A percentile compares a stretch with the other conserved stretches of the same genome.
Evolutionary conservation across 2,329 filamentous ascomycete species (phyloP).

Genomic region (Fusarium drepaniforme): DNA sequence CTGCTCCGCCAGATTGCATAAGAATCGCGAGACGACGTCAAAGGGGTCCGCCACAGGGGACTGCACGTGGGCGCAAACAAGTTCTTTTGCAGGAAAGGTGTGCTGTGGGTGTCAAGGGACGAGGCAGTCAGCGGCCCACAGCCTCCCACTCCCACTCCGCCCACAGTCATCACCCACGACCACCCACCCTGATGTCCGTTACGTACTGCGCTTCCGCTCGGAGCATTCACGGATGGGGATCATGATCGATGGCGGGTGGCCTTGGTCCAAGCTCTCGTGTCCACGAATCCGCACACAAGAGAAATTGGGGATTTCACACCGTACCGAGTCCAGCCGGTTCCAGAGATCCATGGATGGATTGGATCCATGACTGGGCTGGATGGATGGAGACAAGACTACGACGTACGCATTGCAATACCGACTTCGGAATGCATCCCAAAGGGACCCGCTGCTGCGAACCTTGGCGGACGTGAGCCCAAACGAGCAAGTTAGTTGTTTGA

Average conservation of each 20-base stretch:
- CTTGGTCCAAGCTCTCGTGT: slow-evolving; percentile 13
- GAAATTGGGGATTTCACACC: slow-evolving; percentile 7
- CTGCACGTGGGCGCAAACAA: slow-evolving; percentile 38
- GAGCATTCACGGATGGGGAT: slow-evolving; percentile 8
- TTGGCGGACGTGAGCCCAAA: slow-evolving; percentile 18
- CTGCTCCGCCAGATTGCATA: slow-evolving; percentile 32
- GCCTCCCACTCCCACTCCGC: slow-evolving; percentile 1
- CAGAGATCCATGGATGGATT: slow-evolving; percentile 11
- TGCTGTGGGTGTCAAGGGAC: slow-evolving; percentile 1
- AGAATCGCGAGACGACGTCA: slow-evolving; percentile 27
- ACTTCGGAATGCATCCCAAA: slow-evolving; percentile 10
- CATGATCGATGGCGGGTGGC: slow-evolving; percentile 3
- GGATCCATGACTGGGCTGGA: background rate
- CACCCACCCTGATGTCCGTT: slow-evolving; percentile 21
- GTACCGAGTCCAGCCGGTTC: slow-evolving; percentile 19
- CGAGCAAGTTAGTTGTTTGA: slow-evolving; percentile 15
- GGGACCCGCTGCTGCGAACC: slow-evolving; percentile 12
- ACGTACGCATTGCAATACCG: slow-evolving; percentile 1
- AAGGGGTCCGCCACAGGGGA: slow-evolving; percentile 16
- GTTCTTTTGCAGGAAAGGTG: slow-evolving; percentile 9
- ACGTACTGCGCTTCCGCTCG: slow-evolving; percentile 16
- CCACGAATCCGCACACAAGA: slow-evolving; percentile 12
- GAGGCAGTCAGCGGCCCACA: slow-evolving; percentile 5
- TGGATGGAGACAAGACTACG: slow-evolving; percentile 1
- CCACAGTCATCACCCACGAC: slow-evolving; percentile 6